phyloP scores from a whole-genome alignment of 2,329 filamentous ascomycete species.

The Grosmannia huntii region DNA sequence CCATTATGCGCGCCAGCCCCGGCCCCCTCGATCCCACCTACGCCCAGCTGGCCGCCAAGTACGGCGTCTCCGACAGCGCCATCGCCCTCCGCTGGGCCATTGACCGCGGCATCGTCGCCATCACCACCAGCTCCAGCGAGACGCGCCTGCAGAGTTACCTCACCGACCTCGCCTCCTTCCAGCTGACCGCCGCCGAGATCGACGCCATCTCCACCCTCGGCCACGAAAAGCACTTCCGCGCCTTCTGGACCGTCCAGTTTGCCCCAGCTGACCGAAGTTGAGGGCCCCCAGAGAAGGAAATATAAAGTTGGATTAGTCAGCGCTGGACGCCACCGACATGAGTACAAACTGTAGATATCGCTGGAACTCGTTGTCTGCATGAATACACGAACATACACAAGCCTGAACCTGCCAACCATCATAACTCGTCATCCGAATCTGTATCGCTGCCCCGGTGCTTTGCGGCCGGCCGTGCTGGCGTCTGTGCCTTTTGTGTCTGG shows the following conservation, averaged over 20 bases:
- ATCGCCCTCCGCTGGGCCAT: constrained; percentile 46
- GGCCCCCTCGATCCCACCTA: constrained; percentile 43
- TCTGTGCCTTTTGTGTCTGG: neutral
- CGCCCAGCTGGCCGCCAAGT: constrained; percentile 39
- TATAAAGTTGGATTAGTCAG: neutral
- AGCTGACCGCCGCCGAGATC: constrained; percentile 47
- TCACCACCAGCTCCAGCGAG: constrained; percentile 48
- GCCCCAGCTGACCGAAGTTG: constrained; percentile 31
- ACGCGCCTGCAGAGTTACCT: constrained; percentile 44
- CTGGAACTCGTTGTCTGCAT: neutral
- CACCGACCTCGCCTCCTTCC: constrained; percentile 37
- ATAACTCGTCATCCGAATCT: constrained; percentile 45
- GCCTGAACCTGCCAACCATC: constrained; percentile 8
- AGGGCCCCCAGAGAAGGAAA: neutral
- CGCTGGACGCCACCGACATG: no score
- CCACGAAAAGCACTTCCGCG: constrained; percentile 46
- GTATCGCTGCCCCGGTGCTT: constrained; percentile 27
- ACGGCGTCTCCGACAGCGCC: constrained; percentile 41
- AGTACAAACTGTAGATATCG: neutral
- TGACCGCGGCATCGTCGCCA: constrained; percentile 43
- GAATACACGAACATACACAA: neutral
- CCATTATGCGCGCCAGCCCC: constrained; percentile 32
- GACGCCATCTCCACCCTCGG: constrained; percentile 42
- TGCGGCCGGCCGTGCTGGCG: constrained; percentile 13
- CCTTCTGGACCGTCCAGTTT: constrained; percentile 44